phyloP scores from a whole-genome alignment of 2,329 filamentous ascomycete genomes.

The Verticillium tricorpus region DNA sequence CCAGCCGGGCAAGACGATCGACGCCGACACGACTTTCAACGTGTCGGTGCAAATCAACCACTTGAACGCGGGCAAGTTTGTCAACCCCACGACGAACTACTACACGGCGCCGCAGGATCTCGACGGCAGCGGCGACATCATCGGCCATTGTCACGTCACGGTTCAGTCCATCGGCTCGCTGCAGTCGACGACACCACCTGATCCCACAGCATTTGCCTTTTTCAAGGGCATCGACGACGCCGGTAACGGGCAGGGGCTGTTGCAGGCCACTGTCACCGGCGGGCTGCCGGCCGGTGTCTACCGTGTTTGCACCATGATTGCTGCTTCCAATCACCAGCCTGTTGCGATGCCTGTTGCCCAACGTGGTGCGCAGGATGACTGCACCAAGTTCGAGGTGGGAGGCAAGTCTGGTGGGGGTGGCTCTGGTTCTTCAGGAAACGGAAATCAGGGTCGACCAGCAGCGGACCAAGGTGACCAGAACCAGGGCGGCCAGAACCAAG shows the following conservation, averaged over 20 bases:
- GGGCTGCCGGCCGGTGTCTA: slow-evolving; percentile 44
- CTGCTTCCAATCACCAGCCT: slow-evolving; percentile 49
- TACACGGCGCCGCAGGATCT: slow-evolving; percentile 51
- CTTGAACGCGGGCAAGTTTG: slow-evolving; percentile 48
- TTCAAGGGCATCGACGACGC: slow-evolving; percentile 55
- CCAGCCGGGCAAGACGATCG: slow-evolving; percentile 31
- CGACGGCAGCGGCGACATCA: slow-evolving; percentile 28
- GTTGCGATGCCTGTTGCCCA: slow-evolving; percentile 54
- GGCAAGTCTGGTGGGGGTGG: neutral
- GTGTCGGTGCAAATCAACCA: slow-evolving; percentile 43
- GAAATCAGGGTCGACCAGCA: neutral
- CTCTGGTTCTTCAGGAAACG: neutral
- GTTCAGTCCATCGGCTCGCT: slow-evolving; percentile 41
- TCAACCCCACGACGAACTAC: slow-evolving; percentile 49
- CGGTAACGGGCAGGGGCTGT: slow-evolving; percentile 39
- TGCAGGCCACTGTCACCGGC: slow-evolving; percentile 36
- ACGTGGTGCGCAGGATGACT: slow-evolving; percentile 50
- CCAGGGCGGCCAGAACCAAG: neutral
- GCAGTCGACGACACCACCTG: slow-evolving; percentile 31
- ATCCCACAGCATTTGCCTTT: slow-evolving; percentile 41
- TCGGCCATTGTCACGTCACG: slow-evolving; percentile 47
- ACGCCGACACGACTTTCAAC: slow-evolving; percentile 36
- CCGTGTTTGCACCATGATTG: slow-evolving; percentile 47
- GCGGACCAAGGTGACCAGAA: neutral
- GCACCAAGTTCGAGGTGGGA: slow-evolving; percentile 40